Base-by-base conservation (phyloP, 257 asterid genomes). In the Solanum stenotomum region DNA sequence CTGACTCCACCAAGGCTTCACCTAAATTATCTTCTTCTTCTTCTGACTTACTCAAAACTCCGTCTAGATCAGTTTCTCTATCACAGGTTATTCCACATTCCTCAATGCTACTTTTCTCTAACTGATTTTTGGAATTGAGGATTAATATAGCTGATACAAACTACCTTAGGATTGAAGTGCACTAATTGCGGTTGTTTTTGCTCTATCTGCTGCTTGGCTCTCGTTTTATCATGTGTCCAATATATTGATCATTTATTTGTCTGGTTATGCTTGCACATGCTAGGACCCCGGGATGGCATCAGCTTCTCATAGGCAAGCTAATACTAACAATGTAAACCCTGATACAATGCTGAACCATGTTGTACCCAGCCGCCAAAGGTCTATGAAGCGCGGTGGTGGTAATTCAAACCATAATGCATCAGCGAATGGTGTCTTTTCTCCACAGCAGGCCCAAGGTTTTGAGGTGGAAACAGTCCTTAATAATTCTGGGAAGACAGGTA, bases 1-100 rank as follows among this genome's bases (percentile, higher is more conserved):
- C 95, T 4, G 96, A 93, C 78, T 93, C 95, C 23, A 93, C 98
- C 61, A 93, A 95, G 89, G 94, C 93, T 74, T 90, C 96, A 78
- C 93, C 96, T 2, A 95, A 93, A 88, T 87, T 93, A 16, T 87
- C 94, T 23, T 85, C 95, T 18, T 87, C 94, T 23, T 85, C 95
- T 18, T 75, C 93, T 34, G 92, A 91, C 87, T 85, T 91, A 37
- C 90, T 86, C 52, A 94, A 93, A 88, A 37, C 93, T 81, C 70
- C 85, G 25, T 68, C 92, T 16, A 93, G 91, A 83, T 85, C 92
- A 20, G 49, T 87, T 67, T 67, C 92, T 16, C 86, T 70, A 74
- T 31, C 93, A 38, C 96, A 94, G 98, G 98, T 96, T 87, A 25
- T 40, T 13, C 84, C 49, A 72, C 12, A 18, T 61, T 65, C 16